These are phyloP conservation scores for Eucalyptus paniculata DNA, from an alignment of 345 rosid species.

Conservation along the genomic window DNA sequence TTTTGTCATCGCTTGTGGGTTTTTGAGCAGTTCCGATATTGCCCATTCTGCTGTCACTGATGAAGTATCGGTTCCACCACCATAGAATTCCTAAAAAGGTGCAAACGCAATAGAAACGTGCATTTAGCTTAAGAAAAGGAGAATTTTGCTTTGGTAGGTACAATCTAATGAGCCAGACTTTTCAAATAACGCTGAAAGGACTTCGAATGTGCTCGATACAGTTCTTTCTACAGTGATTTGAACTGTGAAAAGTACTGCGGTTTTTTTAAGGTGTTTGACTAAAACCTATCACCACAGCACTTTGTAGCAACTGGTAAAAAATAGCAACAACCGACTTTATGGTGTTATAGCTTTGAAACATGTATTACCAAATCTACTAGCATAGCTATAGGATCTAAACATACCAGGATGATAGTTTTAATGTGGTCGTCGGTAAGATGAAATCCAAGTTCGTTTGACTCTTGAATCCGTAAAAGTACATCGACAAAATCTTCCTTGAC, in stretches of 20 bases:
- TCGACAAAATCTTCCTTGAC: not conserved
- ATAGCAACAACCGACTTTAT: no score
- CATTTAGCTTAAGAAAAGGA: not conserved
- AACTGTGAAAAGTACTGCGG: not conserved
- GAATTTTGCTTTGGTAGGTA: not conserved
- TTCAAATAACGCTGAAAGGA: not conserved
- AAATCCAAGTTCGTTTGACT: not conserved
- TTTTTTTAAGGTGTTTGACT: not conserved
- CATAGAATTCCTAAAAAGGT: not conserved
- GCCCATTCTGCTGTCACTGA: constrained; percentile 3
- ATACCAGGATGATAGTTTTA: not conserved
- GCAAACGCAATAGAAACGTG: not conserved
- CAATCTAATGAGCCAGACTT: not conserved
- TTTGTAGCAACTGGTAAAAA: no score
- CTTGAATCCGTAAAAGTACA: not conserved
- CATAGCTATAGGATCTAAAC: not conserved
- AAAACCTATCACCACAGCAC: not conserved
- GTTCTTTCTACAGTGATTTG: not conserved
- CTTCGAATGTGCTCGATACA: not conserved
- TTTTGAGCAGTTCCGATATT: constrained; percentile 6
- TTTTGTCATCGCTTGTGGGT: constrained; percentile 3
- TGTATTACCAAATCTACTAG: not conserved
- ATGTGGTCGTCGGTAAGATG: not conserved
- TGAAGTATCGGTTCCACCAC: constrained; percentile 1
- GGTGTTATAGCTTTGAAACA: no score